phyloP scores from a whole-genome alignment of 129 eudicot species.

The Tanacetum coccineum region DNA sequence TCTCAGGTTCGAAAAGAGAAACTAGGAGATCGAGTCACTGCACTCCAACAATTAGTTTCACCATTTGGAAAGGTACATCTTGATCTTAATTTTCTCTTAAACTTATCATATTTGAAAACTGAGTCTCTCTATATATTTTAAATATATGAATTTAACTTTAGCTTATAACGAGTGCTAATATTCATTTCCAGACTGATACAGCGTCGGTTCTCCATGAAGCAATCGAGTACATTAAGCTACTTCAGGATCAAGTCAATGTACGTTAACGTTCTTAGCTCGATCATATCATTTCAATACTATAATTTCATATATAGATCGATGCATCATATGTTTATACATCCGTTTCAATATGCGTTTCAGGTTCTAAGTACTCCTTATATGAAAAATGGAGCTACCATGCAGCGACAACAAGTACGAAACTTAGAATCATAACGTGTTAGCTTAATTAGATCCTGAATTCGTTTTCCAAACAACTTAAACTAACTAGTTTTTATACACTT shows the following conservation, averaged over 20 bases:
- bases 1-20: conserved; percentile 95
- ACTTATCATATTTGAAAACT: neutral
- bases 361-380: conserved; percentile 66
- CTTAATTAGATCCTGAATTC: neutral
- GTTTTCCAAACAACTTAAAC: neutral
- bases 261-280: conserved; percentile 34
- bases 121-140: neutral
- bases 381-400: conserved; percentile 67
- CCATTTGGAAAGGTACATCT: conserved; percentile 91
- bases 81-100: neutral
- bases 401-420: conserved; percentile 53
- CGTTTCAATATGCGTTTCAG: conserved; percentile 31
- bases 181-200: conserved; percentile 77
- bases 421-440: neutral
- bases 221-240: conserved; percentile 88
- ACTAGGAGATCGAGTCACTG: conserved; percentile 94
- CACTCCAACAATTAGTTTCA: conserved; percentile 95
- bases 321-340: neutral
- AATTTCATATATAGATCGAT: neutral
- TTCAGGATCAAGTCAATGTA: conserved; percentile 95
- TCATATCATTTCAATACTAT: neutral
- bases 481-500: neutral
- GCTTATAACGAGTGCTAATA: neutral
- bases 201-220: conserved; percentile 99
- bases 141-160: neutral